These are phyloP conservation scores for Apiospora saccharicola DNA, from an alignment of 2,329 filamentous ascomycete species.

Conservation along the genomic window DNA sequence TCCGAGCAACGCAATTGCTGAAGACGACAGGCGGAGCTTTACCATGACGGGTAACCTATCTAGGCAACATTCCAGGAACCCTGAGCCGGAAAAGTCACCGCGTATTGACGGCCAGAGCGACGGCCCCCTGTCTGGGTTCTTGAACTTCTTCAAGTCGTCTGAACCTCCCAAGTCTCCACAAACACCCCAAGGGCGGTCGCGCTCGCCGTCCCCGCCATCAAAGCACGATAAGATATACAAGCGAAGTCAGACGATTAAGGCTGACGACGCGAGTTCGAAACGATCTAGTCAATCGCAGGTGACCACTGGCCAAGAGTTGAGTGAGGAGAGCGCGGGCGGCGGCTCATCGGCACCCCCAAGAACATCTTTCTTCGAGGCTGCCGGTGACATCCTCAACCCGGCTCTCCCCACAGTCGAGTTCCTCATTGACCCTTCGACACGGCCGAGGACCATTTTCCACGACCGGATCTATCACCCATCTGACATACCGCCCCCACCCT, in stretches of 20 bases:
- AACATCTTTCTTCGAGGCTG: slow-evolving; percentile 94
- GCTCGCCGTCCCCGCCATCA: slow-evolving; percentile 43
- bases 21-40: slow-evolving; percentile 70
- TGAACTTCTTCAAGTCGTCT: slow-evolving; percentile 76
- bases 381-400: slow-evolving; percentile 89
- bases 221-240: slow-evolving; percentile 77
- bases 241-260: slow-evolving; percentile 76
- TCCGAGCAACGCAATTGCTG: slow-evolving; percentile 66
- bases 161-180: slow-evolving; percentile 43
- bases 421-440: slow-evolving; percentile 80
- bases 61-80: slow-evolving; percentile 36
- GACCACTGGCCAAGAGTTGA: slow-evolving; percentile 59
- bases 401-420: slow-evolving; percentile 84
- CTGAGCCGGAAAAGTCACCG: slow-evolving; percentile 32
- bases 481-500: slow-evolving; percentile 86
- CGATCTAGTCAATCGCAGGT: slow-evolving; percentile 50
- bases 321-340: slow-evolving; percentile 47
- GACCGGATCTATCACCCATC: slow-evolving; percentile 93
- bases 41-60: slow-evolving; percentile 50
- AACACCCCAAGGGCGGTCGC: slow-evolving; percentile 38
- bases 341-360: slow-evolving; percentile 77
- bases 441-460: slow-evolving; percentile 92
- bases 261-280: slow-evolving; percentile 46
- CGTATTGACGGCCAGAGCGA: slow-evolving; percentile 45
- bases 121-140: slow-evolving; percentile 68